Evolutionary conservation across 345 rosid genomes (phyloP).

Genomic region (Populus pruinosa): DNA sequence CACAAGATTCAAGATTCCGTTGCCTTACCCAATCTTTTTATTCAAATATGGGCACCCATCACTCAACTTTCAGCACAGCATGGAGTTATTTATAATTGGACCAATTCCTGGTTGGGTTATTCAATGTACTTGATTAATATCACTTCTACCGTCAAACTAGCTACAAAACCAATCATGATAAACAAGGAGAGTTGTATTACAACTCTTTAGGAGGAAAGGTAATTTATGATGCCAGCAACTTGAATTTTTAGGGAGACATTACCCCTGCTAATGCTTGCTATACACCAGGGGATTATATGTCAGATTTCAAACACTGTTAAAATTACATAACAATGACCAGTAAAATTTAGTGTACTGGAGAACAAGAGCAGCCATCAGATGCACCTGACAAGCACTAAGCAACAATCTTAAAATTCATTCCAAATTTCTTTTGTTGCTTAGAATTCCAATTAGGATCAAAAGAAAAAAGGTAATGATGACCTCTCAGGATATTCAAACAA

Average conservation of each 20-base stretch:
- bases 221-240: background rate
- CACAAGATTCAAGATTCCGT: background rate
- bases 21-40: background rate
- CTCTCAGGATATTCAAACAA: background rate
- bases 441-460: background rate
- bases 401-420: background rate
- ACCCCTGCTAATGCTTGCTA: background rate
- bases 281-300: background rate
- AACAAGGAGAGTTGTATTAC: background rate
- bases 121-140: background rate
- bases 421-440: background rate
- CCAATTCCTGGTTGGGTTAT: background rate
- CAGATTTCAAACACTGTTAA: background rate
- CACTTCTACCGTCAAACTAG: background rate
- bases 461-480: background rate
- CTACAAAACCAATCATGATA: background rate
- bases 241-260: background rate
- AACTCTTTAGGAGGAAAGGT: background rate
- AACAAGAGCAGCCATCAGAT: background rate
- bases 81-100: background rate
- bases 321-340: background rate
- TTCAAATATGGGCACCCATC: background rate
- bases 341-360: background rate
- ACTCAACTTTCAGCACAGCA: background rate
- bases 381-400: no score